These are phyloP conservation scores for Trichaptum fuscoviolaceum DNA, from an alignment of 768 basidiomycete species.

Conservation along the genomic window DNA sequence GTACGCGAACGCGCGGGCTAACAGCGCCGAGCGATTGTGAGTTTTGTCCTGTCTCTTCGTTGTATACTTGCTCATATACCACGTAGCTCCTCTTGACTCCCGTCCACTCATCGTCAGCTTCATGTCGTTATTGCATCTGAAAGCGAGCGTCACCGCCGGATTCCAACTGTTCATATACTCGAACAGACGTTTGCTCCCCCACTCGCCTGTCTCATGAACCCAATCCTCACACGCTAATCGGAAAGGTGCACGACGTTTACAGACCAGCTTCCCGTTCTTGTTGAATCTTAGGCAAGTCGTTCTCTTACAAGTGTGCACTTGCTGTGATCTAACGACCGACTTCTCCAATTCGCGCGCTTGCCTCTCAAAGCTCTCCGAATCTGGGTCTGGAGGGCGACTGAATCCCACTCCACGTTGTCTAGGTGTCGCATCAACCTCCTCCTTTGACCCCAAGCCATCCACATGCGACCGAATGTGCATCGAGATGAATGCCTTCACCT, in stretches of 20 bases:
- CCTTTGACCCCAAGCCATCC: conserved; percentile 15
- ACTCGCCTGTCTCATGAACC: conserved; percentile 16
- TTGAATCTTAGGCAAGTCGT: conserved; percentile 18
- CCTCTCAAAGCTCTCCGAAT: conserved; percentile 16
- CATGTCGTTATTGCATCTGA: conserved; percentile 34
- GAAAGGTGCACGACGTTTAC: conserved; percentile 30
- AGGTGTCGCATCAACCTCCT: conserved; percentile 21
- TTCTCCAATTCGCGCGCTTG: conserved; percentile 17
- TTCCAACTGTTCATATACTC: conserved; percentile 21
- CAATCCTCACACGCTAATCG: conserved; percentile 7
- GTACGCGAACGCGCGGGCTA: conserved; percentile 27
- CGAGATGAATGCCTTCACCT: conserved; percentile 25
- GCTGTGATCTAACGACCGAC: conserved; percentile 21
- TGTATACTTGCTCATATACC: conserved; percentile 30
- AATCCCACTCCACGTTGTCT: conserved; percentile 24
- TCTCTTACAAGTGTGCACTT: conserved; percentile 29
- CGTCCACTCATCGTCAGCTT: conserved; percentile 34
- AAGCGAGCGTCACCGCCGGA: conserved; percentile 20
- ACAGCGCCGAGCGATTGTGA: conserved; percentile 31
- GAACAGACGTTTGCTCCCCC: conserved; percentile 13
- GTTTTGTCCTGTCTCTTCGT: conserved; percentile 31
- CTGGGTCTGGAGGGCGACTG: conserved; percentile 31
- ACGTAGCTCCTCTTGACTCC: conserved; percentile 29
- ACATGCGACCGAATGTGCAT: conserved; percentile 28
- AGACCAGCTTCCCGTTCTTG: conserved; percentile 17